Base-by-base conservation (phyloP, 176 grass and related monocot species). In the Zoysia japonica region DNA sequence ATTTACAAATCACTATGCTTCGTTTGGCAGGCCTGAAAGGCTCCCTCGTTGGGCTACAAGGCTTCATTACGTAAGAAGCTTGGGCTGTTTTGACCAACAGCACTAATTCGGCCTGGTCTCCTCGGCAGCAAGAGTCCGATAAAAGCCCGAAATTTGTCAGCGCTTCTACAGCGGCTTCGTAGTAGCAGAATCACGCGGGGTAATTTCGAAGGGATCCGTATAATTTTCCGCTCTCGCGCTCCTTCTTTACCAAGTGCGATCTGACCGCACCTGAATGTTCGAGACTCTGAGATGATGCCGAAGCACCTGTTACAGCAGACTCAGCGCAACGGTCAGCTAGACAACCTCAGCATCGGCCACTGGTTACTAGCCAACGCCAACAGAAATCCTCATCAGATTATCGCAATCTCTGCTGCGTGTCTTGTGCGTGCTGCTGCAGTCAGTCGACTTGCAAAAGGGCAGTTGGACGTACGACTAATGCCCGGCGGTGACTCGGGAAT, bases 161-260 rank as follows among this genome's bases (percentile, higher is more conserved):
- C 51, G 10, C 6, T 47, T 35, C 1, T 17, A 9, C 42, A 9
- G 3, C 2, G 5, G 11, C 28, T 43, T 49, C 47, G 28, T 28
- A 9, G 3, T n/a, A 49, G 28, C 43, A 49, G 5, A 53, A 43
- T 85, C 42, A 35, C 68, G 38, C 9, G 63, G 10, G 71, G 74
- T 60, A 17, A 40, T 38, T 39, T 72, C 5, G 2, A 5, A 48
- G 3, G 19, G 40, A 38, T 13, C 60, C 50, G 0, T 36, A 50
- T 44, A 65, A 12, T 47, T 56, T 67, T 46, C 15, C 86, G 74
- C 52, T 39, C n/a, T 5, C 5, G 35, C 36, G 13, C 11, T 66
- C 41, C 65, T 74, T 67, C 62, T 65, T 81, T 60, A 72, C 50
- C 43, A 17, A 72, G 67, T 88, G 81, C 75, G 38, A 55, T 69